phyloP scores from a whole-genome alignment of 495 filamentous ascomycete species.

The Aspergillus avenaceus region DNA sequence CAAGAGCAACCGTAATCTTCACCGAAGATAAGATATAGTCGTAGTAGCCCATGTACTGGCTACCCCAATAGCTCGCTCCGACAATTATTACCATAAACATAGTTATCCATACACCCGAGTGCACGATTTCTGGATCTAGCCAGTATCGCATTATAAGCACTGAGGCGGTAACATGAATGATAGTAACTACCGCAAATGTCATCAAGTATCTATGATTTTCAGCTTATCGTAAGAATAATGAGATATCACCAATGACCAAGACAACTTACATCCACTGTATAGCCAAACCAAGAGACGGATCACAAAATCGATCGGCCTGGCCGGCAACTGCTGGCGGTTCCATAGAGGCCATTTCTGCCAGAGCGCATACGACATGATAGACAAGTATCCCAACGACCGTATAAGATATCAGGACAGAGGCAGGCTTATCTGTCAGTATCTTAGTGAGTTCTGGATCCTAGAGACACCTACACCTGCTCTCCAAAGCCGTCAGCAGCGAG shows the following conservation, averaged over 20 bases:
- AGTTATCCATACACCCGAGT: conserved; percentile 71
- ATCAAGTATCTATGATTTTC: conserved; percentile 40
- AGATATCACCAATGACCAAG: too few species aligned
- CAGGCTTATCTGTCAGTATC: conserved; percentile 31
- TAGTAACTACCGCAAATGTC: conserved; percentile 72
- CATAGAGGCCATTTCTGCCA: conserved; percentile 62
- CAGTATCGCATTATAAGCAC: conserved; percentile 70
- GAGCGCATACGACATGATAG: conserved; percentile 56
- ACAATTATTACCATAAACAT: conserved; percentile 62
- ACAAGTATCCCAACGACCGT: conserved; percentile 55
- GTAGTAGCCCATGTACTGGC: conserved; percentile 42
- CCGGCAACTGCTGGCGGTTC: conserved; percentile 53
- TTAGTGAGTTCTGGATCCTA: neutral
- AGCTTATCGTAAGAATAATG: neutral
- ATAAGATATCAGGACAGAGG: conserved; percentile 62
- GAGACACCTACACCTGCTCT: conserved; percentile 31
- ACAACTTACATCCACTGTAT: conserved; percentile 48
- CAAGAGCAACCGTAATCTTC: conserved; percentile 67
- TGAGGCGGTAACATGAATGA: conserved; percentile 74
- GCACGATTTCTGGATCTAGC: conserved; percentile 52
- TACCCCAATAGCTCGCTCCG: conserved; percentile 55
- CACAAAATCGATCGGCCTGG: conserved; percentile 58
- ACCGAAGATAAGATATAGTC: conserved; percentile 53
- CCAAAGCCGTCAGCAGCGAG: neutral
- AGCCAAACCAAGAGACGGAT: conserved; percentile 60